Base-by-base conservation (phyloP, 1,284 basidiomycete genomes). In the Ceratobasidium sp. region DNA sequence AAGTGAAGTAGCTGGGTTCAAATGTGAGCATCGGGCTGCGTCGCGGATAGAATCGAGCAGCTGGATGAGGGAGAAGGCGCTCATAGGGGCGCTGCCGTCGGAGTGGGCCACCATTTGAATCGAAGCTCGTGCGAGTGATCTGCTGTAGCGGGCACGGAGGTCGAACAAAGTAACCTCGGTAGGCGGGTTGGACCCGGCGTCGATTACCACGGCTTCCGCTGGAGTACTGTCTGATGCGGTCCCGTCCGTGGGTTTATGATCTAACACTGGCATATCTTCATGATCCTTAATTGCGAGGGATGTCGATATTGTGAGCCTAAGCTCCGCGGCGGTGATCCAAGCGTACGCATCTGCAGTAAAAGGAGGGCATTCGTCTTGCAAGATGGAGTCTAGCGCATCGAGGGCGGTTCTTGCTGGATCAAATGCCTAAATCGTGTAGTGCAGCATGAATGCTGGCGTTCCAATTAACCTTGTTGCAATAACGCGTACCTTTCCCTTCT, bases 321-420 rank as follows among this genome's bases (percentile, higher is more conserved):
- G 21, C 28, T 70, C 66, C 7, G 66, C 66, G n/a, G 54, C 32
- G 6, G 44, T 21, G 26, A 70, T 43, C 7, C 44, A 23, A 6
- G 54, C 54, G 32, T 70, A 70, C 35, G 66, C 54, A 23, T 49
- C 44, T 6, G 54, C n/a, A 21, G n/a, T 55, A 28, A 70, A 58
- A 9, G 23, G 18, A 21, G 66, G 66, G 26, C 41, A 70, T 18
- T 46, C 44, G 41, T 58, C 43, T 8, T 28, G 38, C 54, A 38
- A 58, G 26, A 70, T 28, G 16, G 52, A 28, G 43, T 70, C 66
- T 32, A 70, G 18, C 1, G 66, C 52, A 3, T 28, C 26, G 14
- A 70, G 44, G 8, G 55, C 55, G 1, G 7, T 18, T 28, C 32
- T 54, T 30, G 46, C n/a, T 5, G 61, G 46, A 18, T 35, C 13